Conservation (phyloP, 768 basidiomycete species). For the Multifurca ochricompacta region DNA sequence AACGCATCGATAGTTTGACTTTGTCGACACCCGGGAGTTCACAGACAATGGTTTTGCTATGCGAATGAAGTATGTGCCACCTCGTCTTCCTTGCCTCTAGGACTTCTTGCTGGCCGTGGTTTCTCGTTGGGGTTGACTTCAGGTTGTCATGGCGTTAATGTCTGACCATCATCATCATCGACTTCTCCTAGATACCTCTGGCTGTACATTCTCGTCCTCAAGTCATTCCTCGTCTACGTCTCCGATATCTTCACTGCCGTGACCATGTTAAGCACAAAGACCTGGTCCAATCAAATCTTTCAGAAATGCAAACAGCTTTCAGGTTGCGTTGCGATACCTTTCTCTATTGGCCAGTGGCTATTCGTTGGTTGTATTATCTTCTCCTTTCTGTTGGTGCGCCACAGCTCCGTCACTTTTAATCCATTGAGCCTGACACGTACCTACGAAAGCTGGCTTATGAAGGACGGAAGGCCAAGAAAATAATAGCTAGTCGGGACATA, state of each 20-base stretch:
- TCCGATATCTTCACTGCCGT: constrained; percentile 97
- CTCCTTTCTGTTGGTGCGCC: constrained; percentile 83
- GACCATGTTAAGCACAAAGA: constrained; percentile 87
- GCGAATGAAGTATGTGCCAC: constrained; percentile 62
- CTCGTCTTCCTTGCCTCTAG: background rate
- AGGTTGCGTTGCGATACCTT: constrained; percentile 81
- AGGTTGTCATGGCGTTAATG: background rate
- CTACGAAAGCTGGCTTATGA: constrained; percentile 76
- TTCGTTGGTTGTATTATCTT: constrained; percentile 98
- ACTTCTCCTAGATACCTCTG: constrained; percentile 65
- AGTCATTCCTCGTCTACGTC: constrained; percentile 92
- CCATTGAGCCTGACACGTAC: background rate
- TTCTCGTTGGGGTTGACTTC: background rate
- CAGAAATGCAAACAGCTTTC: constrained; percentile 50
- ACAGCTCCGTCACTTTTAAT: background rate
- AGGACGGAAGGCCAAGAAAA: constrained; percentile 83
- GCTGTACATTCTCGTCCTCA: constrained; percentile 89
- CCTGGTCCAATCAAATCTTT: constrained; percentile 92
- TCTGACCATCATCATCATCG: constrained; percentile 1
- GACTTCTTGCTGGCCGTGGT: background rate
- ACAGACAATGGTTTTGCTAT: constrained; percentile 80
- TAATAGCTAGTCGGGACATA: constrained; percentile 92
- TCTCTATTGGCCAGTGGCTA: constrained; percentile 87
- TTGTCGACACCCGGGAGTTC: constrained; percentile 90
- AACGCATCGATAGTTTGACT: constrained; percentile 69